phyloP scores from a whole-genome alignment of 2,329 filamentous ascomycete genomes.

The Pseudopithomyces maydicus region DNA sequence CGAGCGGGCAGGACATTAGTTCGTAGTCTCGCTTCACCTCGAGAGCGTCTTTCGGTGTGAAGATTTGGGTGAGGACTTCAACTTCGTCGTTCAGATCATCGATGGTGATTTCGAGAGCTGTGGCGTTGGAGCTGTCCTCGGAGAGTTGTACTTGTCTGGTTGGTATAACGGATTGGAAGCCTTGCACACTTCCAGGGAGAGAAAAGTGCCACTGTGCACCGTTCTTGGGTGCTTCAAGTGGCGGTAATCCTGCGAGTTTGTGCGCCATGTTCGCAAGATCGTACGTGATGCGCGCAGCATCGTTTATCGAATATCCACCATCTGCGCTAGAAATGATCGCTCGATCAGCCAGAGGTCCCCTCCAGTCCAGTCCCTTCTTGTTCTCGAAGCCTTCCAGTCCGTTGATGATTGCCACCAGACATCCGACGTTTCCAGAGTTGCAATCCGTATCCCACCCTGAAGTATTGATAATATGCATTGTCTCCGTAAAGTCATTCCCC shows the following conservation, averaged over 20 bases:
- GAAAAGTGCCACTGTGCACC: constrained; percentile 47
- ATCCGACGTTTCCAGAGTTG: constrained; percentile 47
- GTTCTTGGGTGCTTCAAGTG: constrained; percentile 30
- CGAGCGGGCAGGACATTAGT: constrained; percentile 9
- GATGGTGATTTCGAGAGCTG: constrained; percentile 9
- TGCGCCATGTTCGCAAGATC: constrained; percentile 37
- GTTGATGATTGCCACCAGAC: constrained; percentile 44
- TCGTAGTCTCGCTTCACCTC: constrained; percentile 20
- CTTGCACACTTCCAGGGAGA: constrained; percentile 45
- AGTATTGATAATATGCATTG: constrained; percentile 16
- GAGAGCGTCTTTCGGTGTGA: constrained; percentile 13
- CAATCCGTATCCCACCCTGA: constrained; percentile 47
- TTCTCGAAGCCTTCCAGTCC: constrained; percentile 32
- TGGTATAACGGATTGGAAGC: constrained; percentile 2
- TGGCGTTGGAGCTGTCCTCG: constrained; percentile 14
- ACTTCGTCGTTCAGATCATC: background rate
- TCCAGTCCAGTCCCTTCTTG: constrained; percentile 37
- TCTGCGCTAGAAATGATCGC: constrained; percentile 45
- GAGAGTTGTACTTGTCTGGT: constrained; percentile 1
- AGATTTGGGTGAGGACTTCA: constrained; percentile 7
- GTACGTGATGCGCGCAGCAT: constrained; percentile 40
- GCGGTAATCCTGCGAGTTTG: constrained; percentile 22
- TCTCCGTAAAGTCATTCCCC: constrained; percentile 6
- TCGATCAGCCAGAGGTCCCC: constrained; percentile 42
- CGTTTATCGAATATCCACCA: constrained; percentile 45